phyloP scores from a whole-genome alignment of 2,329 filamentous ascomycete species.

The Pyrenochaeta sp. region DNA sequence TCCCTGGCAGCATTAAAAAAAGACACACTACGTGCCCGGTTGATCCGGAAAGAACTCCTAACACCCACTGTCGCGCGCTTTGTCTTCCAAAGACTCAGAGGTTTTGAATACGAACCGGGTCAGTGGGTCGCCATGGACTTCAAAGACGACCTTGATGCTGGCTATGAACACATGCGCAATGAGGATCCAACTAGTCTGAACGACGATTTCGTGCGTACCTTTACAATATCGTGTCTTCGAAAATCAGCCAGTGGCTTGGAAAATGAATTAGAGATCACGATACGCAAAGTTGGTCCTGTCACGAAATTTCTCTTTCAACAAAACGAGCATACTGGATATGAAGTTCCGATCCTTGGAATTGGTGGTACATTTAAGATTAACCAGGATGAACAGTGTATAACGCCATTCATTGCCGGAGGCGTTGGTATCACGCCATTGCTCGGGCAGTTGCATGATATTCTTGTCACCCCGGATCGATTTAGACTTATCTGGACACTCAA shows the following conservation, averaged over 20 bases:
- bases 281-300: slow-evolving; percentile 72
- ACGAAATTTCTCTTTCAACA: slow-evolving; percentile 72
- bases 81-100: slow-evolving; percentile 59
- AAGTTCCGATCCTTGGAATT: slow-evolving; percentile 75
- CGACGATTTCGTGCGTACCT: slow-evolving; percentile 84
- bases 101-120: slow-evolving; percentile 68
- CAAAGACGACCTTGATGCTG: slow-evolving; percentile 70
- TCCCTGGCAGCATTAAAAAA: slow-evolving; percentile 3
- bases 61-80: slow-evolving; percentile 75
- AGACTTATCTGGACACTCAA: slow-evolving; percentile 74
- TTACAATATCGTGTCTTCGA: slow-evolving; percentile 76
- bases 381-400: slow-evolving; percentile 44
- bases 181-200: slow-evolving; percentile 82
- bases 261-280: slow-evolving; percentile 75
- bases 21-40: slow-evolving; percentile 57
- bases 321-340: slow-evolving; percentile 62
- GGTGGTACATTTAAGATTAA: slow-evolving; percentile 69
- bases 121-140: slow-evolving; percentile 84
- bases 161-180: slow-evolving; percentile 85
- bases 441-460: slow-evolving; percentile 63
- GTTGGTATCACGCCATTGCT: slow-evolving; percentile 85
- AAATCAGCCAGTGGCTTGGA: slow-evolving; percentile 8
- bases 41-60: slow-evolving; percentile 67
- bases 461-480: slow-evolving; percentile 48
- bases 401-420: slow-evolving; percentile 76